Evolutionary conservation across 495 filamentous ascomycete species (phyloP), one percentile per base, ranked within the genome.

Genomic region (Oidiodendron maius): DNA sequence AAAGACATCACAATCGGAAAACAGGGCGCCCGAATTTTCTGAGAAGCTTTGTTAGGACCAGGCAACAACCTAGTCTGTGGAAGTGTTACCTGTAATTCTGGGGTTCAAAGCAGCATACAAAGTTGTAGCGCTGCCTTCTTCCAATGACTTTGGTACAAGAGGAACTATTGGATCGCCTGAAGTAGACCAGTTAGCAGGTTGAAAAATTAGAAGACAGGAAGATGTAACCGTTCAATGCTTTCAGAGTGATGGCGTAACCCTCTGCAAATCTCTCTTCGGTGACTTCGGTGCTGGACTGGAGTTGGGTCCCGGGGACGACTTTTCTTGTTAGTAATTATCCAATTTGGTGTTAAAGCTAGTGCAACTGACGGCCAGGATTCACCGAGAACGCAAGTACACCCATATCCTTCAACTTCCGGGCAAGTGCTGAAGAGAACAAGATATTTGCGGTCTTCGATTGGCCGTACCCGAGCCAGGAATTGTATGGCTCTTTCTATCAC

Each of bases 401-500:
- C 11, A 57, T 48, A 0, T 44, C 9, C 1, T 61, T 60, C 12
- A 50, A 28, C 28, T 46, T 55, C n/a, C 15, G 10, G 8, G 60
- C 56, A 1, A 84, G 66, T 23, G 67, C 71, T 1, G 71, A 58
- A 10, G 77, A 59, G 48, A 71, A 80, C 11, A 82, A 65, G 44
- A 82, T 71, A 60, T 77, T 79, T 11, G 79, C 78, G n/a, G 67
- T 72, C 63, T 84, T 83, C 3, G 69, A 69, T 36, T 76, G 73
- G 12, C 71, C 76, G 59, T 84, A 84, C 8, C 66, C 61, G 1
- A 48, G 52, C 49, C 64, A 72, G 9, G 16, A 11, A 37, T 56
- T 46, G 21, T 50, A 55, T 9, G 54, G 56, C 52, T 59, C 28
- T 32, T 32, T 32, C 28, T 32, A 32, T n/a, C 8, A 32, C n/a